A percentile compares a stretch with the other conserved stretches of the same genome.
These are phyloP conservation scores for Rachicladosporium sp. DNA, from an alignment of 2,329 filamentous ascomycete species.

Conservation along the genomic window DNA sequence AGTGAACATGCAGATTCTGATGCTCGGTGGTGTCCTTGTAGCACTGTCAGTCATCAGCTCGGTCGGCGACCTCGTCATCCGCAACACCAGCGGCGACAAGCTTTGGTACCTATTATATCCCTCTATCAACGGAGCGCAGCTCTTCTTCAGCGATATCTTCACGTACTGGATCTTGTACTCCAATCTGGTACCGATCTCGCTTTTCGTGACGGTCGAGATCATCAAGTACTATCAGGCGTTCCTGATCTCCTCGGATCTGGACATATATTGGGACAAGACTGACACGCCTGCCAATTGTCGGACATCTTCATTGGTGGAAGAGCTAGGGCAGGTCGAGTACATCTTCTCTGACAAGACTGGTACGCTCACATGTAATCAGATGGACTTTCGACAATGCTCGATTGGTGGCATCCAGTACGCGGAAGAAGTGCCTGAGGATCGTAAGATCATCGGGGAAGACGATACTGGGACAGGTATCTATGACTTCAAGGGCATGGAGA, in stretches of 20 bases:
- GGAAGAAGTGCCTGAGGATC: conserved; percentile 82
- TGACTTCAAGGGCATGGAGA: conserved; percentile 63
- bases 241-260: conserved; percentile 90
- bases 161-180: conserved; percentile 99
- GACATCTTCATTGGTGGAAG: conserved; percentile 92
- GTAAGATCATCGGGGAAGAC: conserved; percentile 60
- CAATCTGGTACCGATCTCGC: conserved; percentile 87
- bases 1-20: conserved; percentile 85
- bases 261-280: conserved; percentile 93
- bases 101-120: conserved; percentile 64
- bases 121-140: conserved; percentile 53
- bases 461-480: conserved; percentile 70
- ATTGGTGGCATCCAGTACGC: conserved; percentile 92
- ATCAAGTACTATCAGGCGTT: conserved; percentile 99
- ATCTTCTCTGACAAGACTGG: conserved; percentile 98
- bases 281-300: conserved; percentile 93
- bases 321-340: conserved; percentile 94
- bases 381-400: conserved; percentile 94
- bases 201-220: conserved; percentile 94
- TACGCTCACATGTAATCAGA: conserved; percentile 93
- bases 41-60: conserved; percentile 80
- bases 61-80: conserved; percentile 74
- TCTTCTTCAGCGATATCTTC: conserved; percentile 87
- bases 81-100: conserved; percentile 48
- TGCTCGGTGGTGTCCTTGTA: conserved; percentile 75